Base-by-base conservation (phyloP, 495 filamentous ascomycete species). In the Lophiotrema nucula region DNA sequence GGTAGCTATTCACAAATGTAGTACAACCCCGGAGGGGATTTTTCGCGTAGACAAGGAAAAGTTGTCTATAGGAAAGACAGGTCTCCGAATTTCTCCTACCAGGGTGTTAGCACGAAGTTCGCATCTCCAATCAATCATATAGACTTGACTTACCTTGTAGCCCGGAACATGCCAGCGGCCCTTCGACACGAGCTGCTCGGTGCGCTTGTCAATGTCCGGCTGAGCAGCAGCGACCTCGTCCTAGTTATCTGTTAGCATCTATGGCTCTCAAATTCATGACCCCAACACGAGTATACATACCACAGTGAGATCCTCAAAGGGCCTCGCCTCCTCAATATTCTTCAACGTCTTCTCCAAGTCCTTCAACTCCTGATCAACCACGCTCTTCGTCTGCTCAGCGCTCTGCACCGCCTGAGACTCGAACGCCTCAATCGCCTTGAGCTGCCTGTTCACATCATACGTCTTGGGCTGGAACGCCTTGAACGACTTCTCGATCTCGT, bases 381-480 rank as follows among this genome's bases (percentile, higher is more conserved):
- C 88, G 67, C 83, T 81, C 85, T 95, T 96, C 64, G 95, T 97
- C 76, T 88, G 85, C 83, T 95, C 82, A 41, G 95, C 95, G 78
- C 90, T 96, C 88, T 95, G 88, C 62, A 99, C 75, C 62, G 95
- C 95, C 82, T 96, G 90, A 53, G 86, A 83, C 85, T 99, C 95
- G 73, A 99, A 99, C 23, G 88, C 87, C 72, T 96, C 91, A 74
- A 99, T 97, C 58, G 92, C 89, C 85, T 92, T 95, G 69, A 99
- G 78, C 80, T 97, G 95, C 73, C 91, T 83, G 68, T 56, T 71
- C 44, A 99, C 82, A 76, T 99, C 92, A 79, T 96, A 95, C 56
- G 87, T 88, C 67, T 82, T 81, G 51, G 91, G 90, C 82, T 92
- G 89, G 87, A 95, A 99, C 56, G 71, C 77, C 72, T 78, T 83